These are phyloP conservation scores for Cucumis variabilis DNA, from an alignment of 331 rosid species.

Conservation along the genomic window DNA sequence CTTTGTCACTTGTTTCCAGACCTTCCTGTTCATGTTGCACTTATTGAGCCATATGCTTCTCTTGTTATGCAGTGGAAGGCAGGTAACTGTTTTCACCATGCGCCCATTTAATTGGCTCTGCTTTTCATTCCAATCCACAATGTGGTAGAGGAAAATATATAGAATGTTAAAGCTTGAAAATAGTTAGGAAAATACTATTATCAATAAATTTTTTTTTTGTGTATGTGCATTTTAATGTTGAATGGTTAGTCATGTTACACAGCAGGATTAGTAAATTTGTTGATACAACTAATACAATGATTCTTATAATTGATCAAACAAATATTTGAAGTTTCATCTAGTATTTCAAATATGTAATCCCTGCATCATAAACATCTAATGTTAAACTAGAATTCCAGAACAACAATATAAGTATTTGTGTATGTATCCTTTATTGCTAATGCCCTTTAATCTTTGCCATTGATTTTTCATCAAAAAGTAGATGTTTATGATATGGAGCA, in stretches of 20 bases:
- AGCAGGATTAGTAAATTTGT: not conserved
- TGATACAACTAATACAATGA: not conserved
- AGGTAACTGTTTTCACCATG: slow-evolving; percentile 46
- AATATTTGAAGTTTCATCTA: not conserved
- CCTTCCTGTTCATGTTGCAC: slow-evolving; percentile 77
- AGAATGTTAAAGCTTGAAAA: not conserved
- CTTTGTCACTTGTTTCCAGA: slow-evolving; percentile 83
- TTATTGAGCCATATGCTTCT: slow-evolving; percentile 80
- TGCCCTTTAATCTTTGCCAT: not conserved
- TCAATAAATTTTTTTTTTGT: too few relatives aligned
- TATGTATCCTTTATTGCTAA: not conserved
- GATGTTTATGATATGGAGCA: slow-evolving; percentile 16
- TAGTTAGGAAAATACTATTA: not conserved
- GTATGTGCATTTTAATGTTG: not conserved
- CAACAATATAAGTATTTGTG: not conserved
- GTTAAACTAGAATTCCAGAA: not conserved
- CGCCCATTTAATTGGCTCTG: not conserved
- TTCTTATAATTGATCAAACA: not conserved
- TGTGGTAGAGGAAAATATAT: not conserved
- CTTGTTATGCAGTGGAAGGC: slow-evolving; percentile 78
- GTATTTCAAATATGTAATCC: slow-evolving; percentile 13
- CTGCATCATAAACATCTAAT: slow-evolving; percentile 15
- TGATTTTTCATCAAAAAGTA: slow-evolving; percentile 13
- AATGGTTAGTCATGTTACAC: not conserved
- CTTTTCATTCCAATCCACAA: not conserved